phyloP scores from a whole-genome alignment of 257 asterid genomes.

The Parsonsia alboflavescens region DNA sequence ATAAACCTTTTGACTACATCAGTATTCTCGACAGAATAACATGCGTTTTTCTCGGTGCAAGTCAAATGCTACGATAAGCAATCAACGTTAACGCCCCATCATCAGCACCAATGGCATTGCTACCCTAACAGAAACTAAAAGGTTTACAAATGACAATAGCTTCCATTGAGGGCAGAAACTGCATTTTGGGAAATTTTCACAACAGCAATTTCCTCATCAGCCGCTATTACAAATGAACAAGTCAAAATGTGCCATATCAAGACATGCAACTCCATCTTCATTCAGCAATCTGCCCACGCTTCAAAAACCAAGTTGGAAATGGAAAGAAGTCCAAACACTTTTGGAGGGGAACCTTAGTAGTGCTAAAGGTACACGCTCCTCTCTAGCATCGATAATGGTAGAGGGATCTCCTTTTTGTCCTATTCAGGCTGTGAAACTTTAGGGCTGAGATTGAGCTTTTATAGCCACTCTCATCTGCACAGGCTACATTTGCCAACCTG shows the following conservation, averaged over 20 bases:
- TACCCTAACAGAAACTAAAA: background rate
- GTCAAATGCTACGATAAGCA: background rate
- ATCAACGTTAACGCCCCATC: background rate
- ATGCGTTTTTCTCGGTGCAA: background rate
- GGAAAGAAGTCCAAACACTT: background rate
- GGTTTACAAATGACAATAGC: background rate
- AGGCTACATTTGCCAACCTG: background rate
- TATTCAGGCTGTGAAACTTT: background rate
- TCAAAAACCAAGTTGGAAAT: background rate
- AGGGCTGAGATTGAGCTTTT: background rate
- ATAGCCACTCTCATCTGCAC: background rate
- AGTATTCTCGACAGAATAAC: background rate
- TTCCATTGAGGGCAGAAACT: background rate
- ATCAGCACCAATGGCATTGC: background rate
- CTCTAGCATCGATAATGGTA: background rate
- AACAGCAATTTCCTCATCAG: background rate
- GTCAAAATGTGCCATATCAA: background rate
- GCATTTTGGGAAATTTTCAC: background rate
- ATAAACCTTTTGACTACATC: background rate
- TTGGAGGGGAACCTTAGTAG: background rate
- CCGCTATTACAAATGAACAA: no score
- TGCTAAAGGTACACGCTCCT: background rate
- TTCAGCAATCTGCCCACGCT: background rate
- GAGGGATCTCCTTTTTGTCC: background rate
- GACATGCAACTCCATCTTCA: background rate